phyloP scores from a whole-genome alignment of 768 basidiomycete species.

The Calocera cornea region DNA sequence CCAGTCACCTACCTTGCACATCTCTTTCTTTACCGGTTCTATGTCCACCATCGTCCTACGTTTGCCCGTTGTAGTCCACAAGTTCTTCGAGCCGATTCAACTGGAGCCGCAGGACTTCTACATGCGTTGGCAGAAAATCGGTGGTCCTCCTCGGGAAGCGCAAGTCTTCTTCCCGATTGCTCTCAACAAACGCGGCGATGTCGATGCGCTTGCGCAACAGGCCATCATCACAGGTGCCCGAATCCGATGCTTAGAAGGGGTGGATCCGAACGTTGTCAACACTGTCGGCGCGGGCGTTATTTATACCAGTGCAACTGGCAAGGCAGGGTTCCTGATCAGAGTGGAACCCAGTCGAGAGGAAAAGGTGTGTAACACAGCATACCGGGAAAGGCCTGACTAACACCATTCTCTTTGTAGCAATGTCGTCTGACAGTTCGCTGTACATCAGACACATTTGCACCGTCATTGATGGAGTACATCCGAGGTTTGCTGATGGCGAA shows the following conservation, averaged over 20 bases:
- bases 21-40: constrained; percentile 87
- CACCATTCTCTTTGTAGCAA: constrained; percentile 35
- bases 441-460: constrained; percentile 81
- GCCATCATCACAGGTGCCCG: constrained; percentile 67
- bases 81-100: constrained; percentile 89
- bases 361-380: constrained; percentile 44
- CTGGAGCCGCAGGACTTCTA: constrained; percentile 80
- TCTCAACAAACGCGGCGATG: constrained; percentile 49
- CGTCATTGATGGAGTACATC: not conserved
- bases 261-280: constrained; percentile 92
- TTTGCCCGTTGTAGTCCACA: constrained; percentile 74
- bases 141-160: constrained; percentile 84
- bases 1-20: constrained; percentile 57
- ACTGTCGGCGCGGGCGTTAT: constrained; percentile 91
- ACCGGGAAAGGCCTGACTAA: not conserved
- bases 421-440: constrained; percentile 89
- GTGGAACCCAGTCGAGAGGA: constrained; percentile 93
- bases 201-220: constrained; percentile 60
- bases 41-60: constrained; percentile 74
- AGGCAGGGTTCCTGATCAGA: constrained; percentile 87
- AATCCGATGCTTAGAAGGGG: constrained; percentile 61
- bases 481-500: not conserved
- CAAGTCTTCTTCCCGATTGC: constrained; percentile 75
- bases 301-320: constrained; percentile 80
- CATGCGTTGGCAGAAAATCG: constrained; percentile 95